Evolutionary conservation across 179 eudicot species (phyloP).

Genomic region (Corrigiola litoralis): DNA sequence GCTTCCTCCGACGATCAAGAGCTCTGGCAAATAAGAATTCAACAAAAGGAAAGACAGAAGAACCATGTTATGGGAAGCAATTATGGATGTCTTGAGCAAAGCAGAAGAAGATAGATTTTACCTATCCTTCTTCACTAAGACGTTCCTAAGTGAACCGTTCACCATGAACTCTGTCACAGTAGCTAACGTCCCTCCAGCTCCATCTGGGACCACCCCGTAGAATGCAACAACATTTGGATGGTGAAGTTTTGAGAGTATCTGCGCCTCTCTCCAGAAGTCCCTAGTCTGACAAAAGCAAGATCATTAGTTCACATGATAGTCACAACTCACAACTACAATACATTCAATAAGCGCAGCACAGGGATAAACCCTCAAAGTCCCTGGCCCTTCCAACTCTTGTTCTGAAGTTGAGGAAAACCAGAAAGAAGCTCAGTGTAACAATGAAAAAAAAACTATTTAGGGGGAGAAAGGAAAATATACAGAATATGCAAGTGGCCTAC

Average conservation of each 20-base stretch:
- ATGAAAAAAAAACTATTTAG: background rate
- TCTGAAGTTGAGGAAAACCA: background rate
- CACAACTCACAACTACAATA: too few species aligned
- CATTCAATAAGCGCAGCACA: too few species aligned
- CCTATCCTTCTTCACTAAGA: conserved; percentile 79
- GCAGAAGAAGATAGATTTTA: conserved; percentile 11
- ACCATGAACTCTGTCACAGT: conserved; percentile 95
- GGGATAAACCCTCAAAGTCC: background rate
- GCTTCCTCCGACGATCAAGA: conserved; percentile 79
- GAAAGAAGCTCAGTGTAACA: background rate
- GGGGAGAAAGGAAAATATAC: background rate
- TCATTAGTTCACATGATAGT: conserved; percentile 1
- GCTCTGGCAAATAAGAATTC: conserved; percentile 33
- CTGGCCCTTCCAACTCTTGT: background rate
- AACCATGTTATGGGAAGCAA: background rate
- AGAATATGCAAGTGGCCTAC: conserved; percentile 36
- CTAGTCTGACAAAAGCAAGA: conserved; percentile 39
- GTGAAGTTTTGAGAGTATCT: conserved; percentile 83
- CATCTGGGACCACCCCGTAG: conserved; percentile 98
- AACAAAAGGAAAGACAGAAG: background rate
- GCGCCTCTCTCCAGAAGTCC: conserved; percentile 98
- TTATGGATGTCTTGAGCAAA: background rate
- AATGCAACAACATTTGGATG: conserved; percentile 97
- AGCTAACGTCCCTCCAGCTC: conserved; percentile 88
- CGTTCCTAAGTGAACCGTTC: conserved; percentile 89